Evolutionary conservation across 2,329 filamentous ascomycete genomes (phyloP).

Genomic region (Verticillium nonalfalfae): DNA sequence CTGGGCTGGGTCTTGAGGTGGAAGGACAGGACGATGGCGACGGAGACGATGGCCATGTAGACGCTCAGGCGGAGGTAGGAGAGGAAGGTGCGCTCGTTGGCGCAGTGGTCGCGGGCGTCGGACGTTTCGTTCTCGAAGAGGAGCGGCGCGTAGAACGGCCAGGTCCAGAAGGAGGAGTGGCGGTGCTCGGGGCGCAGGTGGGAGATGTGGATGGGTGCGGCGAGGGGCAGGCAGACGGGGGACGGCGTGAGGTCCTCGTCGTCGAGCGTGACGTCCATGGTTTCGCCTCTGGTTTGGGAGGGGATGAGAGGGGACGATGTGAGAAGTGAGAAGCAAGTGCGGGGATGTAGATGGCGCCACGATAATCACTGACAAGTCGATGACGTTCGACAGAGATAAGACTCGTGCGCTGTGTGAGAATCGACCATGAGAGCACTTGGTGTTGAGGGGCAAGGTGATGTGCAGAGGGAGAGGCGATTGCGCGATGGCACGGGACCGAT

Average conservation of each 20-base stretch:
- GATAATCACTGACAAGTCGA: too few species aligned
- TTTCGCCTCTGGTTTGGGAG: background rate
- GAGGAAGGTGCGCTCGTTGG: slow-evolving; percentile 76
- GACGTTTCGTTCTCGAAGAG: slow-evolving; percentile 70
- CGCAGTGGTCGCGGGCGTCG: slow-evolving; percentile 72
- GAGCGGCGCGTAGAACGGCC: slow-evolving; percentile 60
- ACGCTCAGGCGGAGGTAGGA: slow-evolving; percentile 85
- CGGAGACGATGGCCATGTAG: slow-evolving; percentile 84
- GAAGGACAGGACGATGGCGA: slow-evolving; percentile 90
- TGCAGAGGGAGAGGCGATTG: background rate
- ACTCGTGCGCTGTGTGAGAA: background rate
- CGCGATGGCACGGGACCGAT: background rate
- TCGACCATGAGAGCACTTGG: background rate
- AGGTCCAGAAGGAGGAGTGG: slow-evolving; percentile 40
- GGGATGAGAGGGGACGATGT: background rate
- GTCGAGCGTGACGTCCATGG: slow-evolving; percentile 15
- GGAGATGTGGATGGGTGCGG: background rate
- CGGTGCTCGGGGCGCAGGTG: background rate
- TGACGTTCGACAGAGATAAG: background rate
- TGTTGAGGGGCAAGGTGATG: background rate
- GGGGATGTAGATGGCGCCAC: too few species aligned
- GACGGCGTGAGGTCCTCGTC: slow-evolving; percentile 26
- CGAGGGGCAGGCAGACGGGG: slow-evolving; percentile 18
- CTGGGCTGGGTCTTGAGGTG: slow-evolving; percentile 74
- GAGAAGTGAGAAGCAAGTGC: background rate